Evolutionary conservation across 1,284 basidiomycete species (phyloP).

Genomic region (Cutaneotrichosporon cavernicola): DNA sequence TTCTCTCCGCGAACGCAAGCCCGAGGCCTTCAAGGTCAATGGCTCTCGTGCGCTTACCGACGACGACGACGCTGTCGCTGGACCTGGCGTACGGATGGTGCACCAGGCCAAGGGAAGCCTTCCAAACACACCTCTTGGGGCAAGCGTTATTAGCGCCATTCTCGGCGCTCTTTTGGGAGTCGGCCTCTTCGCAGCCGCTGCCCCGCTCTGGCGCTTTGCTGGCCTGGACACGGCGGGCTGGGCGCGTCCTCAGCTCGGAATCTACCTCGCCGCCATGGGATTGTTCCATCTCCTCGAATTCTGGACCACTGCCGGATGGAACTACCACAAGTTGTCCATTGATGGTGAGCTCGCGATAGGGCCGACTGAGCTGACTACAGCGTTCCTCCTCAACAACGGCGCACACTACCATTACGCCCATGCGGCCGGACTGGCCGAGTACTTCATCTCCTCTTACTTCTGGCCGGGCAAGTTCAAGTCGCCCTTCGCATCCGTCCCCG

Average conservation of each 20-base stretch:
- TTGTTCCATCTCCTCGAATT: constrained; percentile 94
- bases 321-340: constrained; percentile 83
- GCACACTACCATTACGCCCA: constrained; percentile 83
- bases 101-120: constrained; percentile 60
- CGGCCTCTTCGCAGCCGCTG: constrained; percentile 54
- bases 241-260: constrained; percentile 72
- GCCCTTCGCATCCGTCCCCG: constrained; percentile 36
- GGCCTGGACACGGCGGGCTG: constrained; percentile 58
- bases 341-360: constrained; percentile 66
- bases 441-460: constrained; percentile 69
- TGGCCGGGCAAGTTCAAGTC: constrained; percentile 48
- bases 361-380: constrained; percentile 54
- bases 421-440: constrained; percentile 73
- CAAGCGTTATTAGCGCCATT: constrained; percentile 69
- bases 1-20: constrained; percentile 3
- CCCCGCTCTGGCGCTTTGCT: constrained; percentile 52
- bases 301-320: constrained; percentile 93
- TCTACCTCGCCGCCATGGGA: constrained; percentile 76
- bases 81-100: neutral
- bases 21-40: neutral
- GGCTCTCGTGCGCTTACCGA: neutral
- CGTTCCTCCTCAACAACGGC: constrained; percentile 92
- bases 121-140: constrained; percentile 77
- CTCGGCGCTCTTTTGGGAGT: constrained; percentile 58
- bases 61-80: neutral